Evolutionary conservation across 768 basidiomycete species (phyloP).

Genomic region (Boletus pseudo-olivaceus): DNA sequence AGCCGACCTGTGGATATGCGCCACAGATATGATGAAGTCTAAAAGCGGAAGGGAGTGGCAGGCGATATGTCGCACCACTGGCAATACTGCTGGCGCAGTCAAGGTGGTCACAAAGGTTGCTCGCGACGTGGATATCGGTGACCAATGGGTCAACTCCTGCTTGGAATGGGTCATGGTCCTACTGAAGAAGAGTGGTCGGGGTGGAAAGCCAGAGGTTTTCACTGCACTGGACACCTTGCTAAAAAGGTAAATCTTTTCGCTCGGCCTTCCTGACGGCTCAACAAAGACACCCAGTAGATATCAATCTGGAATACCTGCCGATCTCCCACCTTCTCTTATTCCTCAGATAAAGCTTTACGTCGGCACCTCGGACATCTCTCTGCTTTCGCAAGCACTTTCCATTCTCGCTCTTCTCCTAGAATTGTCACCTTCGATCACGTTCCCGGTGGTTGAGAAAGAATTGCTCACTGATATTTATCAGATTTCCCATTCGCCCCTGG

Average conservation of each 20-base stretch:
- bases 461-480: slow-evolving; percentile 61
- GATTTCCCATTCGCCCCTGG: slow-evolving; percentile 74
- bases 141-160: slow-evolving; percentile 79
- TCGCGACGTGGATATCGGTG: slow-evolving; percentile 61
- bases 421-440: slow-evolving; percentile 60
- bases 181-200: slow-evolving; percentile 73
- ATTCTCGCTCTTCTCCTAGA: slow-evolving; percentile 68
- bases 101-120: slow-evolving; percentile 84
- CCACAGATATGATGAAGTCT: slow-evolving; percentile 62
- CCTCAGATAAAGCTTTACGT: slow-evolving; percentile 75
- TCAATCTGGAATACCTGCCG: slow-evolving; percentile 45
- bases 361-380: slow-evolving; percentile 69
- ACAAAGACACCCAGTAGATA: slow-evolving; percentile 34
- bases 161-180: slow-evolving; percentile 74
- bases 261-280: not conserved
- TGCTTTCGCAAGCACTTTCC: slow-evolving; percentile 68
- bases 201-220: slow-evolving; percentile 79
- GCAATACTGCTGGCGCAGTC: slow-evolving; percentile 72
- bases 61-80: slow-evolving; percentile 64
- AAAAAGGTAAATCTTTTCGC: slow-evolving; percentile 46
- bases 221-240: slow-evolving; percentile 69
- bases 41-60: slow-evolving; percentile 81
- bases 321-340: slow-evolving; percentile 61
- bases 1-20: slow-evolving; percentile 85
- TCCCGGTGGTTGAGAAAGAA: slow-evolving; percentile 74